Base-by-base conservation (phyloP, 495 filamentous ascomycete genomes). In the Penicillium antarcticum region DNA sequence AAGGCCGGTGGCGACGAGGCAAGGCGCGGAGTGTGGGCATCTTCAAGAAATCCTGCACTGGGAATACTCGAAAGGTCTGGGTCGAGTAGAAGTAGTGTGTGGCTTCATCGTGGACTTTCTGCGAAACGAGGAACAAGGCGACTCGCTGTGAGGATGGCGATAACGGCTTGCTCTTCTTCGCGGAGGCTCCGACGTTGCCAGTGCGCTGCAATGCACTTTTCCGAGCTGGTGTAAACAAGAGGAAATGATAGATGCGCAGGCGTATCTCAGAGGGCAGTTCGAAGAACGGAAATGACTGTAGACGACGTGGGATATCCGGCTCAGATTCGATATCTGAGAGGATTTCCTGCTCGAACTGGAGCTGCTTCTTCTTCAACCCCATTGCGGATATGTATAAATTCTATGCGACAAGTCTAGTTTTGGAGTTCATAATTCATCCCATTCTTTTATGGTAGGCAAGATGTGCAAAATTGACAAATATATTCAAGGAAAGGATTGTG, bases 211-310 rank as follows among this genome's bases (percentile, higher is more conserved):
- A 39, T n/a, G 51, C 59, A 29, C 47, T 58, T 42, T 63, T 68
- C 19, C 67, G 68, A 34, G 59, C 62, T 1, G 70, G 66, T 7
- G 75, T 73, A 35, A 74, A 73, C 41, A 96, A 84, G 37, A 84
- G 69, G 48, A 81, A 70, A 44, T 72, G 74, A 62, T 91, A 91
- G 34, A 96, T 80, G 41, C 81, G 81, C 36, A 83, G 55, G 8
- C 90, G 87, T 26, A 96, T 73, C 61, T 96, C 91, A 9, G 82
- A 78, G 0, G 91, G 91, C 0, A 96, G 75, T 42, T 85, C 79
- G 61, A 95, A 80, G 68, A 95, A 91, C 23, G 74, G 81, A 60
- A 95, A 95, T 0, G 80, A 75, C 19, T 48, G 24, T 46, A 26
- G 43, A 21, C 31, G n/a, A 44, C 35, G 54, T 16, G 40, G 41